Conservation (phyloP, 306 rosid genomes). For the Calophaca sinica region DNA sequence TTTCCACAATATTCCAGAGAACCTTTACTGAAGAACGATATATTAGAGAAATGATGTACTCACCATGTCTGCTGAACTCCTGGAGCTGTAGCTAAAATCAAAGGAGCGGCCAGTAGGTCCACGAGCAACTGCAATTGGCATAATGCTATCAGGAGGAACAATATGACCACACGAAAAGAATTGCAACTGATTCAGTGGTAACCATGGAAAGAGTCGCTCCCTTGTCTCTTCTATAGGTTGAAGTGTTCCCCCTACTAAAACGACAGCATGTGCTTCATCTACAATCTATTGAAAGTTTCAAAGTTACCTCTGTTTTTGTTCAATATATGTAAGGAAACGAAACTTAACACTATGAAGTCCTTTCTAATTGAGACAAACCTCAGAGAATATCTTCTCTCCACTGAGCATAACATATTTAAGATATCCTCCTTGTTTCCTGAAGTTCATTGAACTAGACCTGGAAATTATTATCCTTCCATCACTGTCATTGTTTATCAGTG, state of each 20-base stretch:
- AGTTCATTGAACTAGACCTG: constrained; percentile 55
- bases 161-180: constrained; percentile 94
- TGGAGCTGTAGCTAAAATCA: constrained; percentile 84
- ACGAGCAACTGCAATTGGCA: constrained; percentile 83
- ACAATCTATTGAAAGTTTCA: constrained; percentile 66
- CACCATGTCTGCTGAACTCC: constrained; percentile 74
- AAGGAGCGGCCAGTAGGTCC: constrained; percentile 87
- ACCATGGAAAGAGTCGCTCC: constrained; percentile 87
- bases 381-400: constrained; percentile 89
- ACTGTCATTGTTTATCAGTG: constrained; percentile 77
- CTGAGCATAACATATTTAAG: constrained; percentile 90
- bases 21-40: constrained; percentile 25
- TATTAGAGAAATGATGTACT: constrained; percentile 42
- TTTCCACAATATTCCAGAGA: constrained; percentile 20
- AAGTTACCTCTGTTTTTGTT: constrained; percentile 31
- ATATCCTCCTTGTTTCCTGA: constrained; percentile 66
- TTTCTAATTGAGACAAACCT: constrained; percentile 61
- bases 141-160: constrained; percentile 83
- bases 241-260: constrained; percentile 91
- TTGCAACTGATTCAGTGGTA: constrained; percentile 66
- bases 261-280: constrained; percentile 85
- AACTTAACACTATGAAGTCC: constrained; percentile 24
- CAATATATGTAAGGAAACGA: constrained; percentile 30
- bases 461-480: constrained; percentile 91
- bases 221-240: constrained; percentile 95